These are phyloP conservation scores for Spathaspora passalidarum DNA, from an alignment of 805 yeast genomes.

Conservation along the genomic window DNA sequence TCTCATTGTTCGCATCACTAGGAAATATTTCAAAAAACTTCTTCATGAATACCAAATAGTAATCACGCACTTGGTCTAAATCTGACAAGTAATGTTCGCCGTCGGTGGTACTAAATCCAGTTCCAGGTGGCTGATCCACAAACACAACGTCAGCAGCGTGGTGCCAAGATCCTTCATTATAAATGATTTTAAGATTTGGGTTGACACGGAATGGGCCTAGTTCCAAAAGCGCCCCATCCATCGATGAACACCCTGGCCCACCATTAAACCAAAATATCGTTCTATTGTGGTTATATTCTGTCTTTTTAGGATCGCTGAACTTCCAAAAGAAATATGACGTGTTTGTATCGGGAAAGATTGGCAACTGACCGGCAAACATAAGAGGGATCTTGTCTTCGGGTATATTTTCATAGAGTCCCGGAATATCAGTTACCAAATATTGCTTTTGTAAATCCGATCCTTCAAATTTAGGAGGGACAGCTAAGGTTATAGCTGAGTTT, in stretches of 20 bases:
- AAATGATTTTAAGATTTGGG: slow-evolving; percentile 37
- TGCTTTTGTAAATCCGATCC: slow-evolving; percentile 10
- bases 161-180: slow-evolving; percentile 82
- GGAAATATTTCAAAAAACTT: slow-evolving; percentile 73
- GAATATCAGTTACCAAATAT: slow-evolving; percentile 31
- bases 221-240: slow-evolving; percentile 96
- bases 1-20: slow-evolving; percentile 57
- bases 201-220: slow-evolving; percentile 80
- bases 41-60: slow-evolving; percentile 63
- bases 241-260: slow-evolving; percentile 97
- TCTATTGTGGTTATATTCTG: slow-evolving; percentile 34
- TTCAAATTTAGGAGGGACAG: slow-evolving; percentile 11
- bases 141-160: slow-evolving; percentile 74
- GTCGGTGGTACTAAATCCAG: slow-evolving; percentile 70
- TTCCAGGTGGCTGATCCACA: slow-evolving; percentile 93
- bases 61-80: slow-evolving; percentile 53
- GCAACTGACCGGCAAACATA: slow-evolving; percentile 68
- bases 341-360: slow-evolving; percentile 48
- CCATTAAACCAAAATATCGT: slow-evolving; percentile 91
- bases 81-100: slow-evolving; percentile 54
- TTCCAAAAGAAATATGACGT: slow-evolving; percentile 79
- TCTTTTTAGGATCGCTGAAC: slow-evolving; percentile 38
- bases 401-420: slow-evolving; percentile 34
- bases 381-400: slow-evolving; percentile 37
- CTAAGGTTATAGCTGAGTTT: not conserved